phyloP scores from a whole-genome alignment of 768 basidiomycete species.

The Kwoniella pini region DNA sequence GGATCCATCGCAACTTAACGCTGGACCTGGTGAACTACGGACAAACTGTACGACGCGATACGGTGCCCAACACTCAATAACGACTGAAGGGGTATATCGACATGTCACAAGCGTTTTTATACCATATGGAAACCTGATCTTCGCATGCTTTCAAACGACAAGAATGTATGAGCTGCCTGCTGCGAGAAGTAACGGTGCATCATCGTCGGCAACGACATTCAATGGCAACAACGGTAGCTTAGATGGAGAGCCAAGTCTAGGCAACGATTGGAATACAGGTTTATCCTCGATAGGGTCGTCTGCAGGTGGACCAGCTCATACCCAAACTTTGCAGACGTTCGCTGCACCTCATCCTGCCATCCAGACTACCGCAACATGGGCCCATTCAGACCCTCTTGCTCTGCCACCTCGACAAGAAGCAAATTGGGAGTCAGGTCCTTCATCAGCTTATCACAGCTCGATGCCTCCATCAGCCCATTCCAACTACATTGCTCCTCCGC shows the following conservation, averaged over 20 bases:
- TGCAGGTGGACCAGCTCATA: background rate
- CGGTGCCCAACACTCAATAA: slow-evolving; percentile 49
- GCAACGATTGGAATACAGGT: background rate
- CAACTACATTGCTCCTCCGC: background rate
- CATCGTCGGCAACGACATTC: background rate
- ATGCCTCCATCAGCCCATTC: background rate
- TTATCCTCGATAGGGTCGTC: background rate
- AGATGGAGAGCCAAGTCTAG: background rate
- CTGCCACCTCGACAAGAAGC: background rate
- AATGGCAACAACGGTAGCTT: background rate
- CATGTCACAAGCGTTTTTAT: slow-evolving; percentile 52
- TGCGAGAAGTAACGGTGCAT: background rate
- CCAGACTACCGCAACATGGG: background rate
- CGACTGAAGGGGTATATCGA: slow-evolving; percentile 49
- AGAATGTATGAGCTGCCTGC: slow-evolving; percentile 28
- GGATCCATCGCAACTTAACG: slow-evolving; percentile 40
- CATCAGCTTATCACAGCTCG: background rate
- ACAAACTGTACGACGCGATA: slow-evolving; percentile 54
- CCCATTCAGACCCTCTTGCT: background rate
- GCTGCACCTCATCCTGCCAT: background rate
- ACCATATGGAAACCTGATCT: slow-evolving; percentile 51
- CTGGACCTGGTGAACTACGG: slow-evolving; percentile 37
- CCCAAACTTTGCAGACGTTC: background rate
- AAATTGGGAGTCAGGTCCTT: slow-evolving; percentile 4
- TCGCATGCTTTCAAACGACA: slow-evolving; percentile 53